Conservation (phyloP, 73 alveolate species). For the Paraurostyla sp. region DNA sequence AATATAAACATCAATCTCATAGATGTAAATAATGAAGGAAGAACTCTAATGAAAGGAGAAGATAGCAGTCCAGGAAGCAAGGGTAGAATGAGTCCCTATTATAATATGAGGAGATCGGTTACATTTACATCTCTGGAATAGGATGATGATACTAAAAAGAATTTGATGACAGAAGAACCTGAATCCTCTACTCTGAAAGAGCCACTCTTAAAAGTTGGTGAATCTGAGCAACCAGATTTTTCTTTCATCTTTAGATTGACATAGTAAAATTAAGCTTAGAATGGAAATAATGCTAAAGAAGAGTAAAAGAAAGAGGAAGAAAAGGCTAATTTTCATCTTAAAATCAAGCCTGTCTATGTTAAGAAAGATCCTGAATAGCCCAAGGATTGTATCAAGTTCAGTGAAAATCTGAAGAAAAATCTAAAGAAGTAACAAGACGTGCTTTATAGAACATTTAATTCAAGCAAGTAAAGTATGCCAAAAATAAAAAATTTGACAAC, state of each 20-base stretch:
- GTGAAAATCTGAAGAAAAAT: neutral
- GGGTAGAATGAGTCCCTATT: neutral
- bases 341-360: neutral
- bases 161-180: too few relatives aligned
- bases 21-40: neutral
- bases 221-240: slow-evolving; percentile 38
- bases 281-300: neutral
- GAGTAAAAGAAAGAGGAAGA: neutral
- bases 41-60: neutral
- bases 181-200: too few relatives aligned
- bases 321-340: neutral
- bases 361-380: neutral
- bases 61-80: neutral
- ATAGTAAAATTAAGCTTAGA: neutral
- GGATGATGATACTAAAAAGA: too few relatives aligned
- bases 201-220: slow-evolving; percentile 53
- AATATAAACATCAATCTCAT: neutral
- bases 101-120: neutral
- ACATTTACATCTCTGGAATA: neutral
- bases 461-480: neutral
- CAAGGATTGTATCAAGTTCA: neutral
- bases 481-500: neutral
- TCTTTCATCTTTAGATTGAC: slow-evolving; percentile 49
- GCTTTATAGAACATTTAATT: neutral
- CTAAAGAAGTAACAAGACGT: neutral